Base-by-base conservation (phyloP, 805 yeast species). In the Kuraishia cidri region DNA sequence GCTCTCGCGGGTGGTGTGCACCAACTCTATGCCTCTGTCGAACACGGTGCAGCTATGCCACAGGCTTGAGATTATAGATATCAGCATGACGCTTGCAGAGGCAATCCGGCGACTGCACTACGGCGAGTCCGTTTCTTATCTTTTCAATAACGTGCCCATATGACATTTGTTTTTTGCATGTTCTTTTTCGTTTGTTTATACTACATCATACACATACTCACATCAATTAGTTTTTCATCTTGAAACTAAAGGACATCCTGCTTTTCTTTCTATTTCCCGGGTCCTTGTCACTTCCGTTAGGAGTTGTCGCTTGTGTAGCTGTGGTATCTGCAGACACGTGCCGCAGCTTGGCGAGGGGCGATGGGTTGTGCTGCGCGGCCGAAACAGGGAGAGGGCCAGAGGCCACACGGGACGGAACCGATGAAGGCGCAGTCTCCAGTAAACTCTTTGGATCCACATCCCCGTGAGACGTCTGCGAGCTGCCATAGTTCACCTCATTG, bases 81-180 rank as follows among this genome's bases (percentile, higher is more conserved):
- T 92, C 37, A 72, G 86, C 45, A 82, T 92, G 13, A 80, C 84
- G 6, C 59, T 90, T 37, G 97, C 97, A 6, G 98, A 92, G 58
- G 90, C 95, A 21, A 81, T 90, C 37, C 75, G 97, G 56, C 75
- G 98, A 50, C 66, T 90, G 45, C 98, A 90, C 56, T 90, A 92
- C 50, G 98, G 98, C 48, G 98, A 90, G 62, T 80, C 94, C 51
- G 82, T 88, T 22, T 83, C 94, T 2, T 88, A 86, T 54, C 64
- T 88, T 46, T 85, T 88, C 58, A 75, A 75, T 33, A 77, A 88
- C 43, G 80, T 75, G 24, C 54, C 52, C 13, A 24, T 33, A 15
- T 24, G 16, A 20, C n/a, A n/a, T n/a, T n/a, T n/a, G n/a, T n/a
- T n/a, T n/a, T n/a, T n/a, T n/a, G n/a, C n/a, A n/a, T n/a, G n/a